These are phyloP conservation scores for Neocucurbitaria cava DNA, from an alignment of 2,329 filamentous ascomycete species.

Conservation along the genomic window DNA sequence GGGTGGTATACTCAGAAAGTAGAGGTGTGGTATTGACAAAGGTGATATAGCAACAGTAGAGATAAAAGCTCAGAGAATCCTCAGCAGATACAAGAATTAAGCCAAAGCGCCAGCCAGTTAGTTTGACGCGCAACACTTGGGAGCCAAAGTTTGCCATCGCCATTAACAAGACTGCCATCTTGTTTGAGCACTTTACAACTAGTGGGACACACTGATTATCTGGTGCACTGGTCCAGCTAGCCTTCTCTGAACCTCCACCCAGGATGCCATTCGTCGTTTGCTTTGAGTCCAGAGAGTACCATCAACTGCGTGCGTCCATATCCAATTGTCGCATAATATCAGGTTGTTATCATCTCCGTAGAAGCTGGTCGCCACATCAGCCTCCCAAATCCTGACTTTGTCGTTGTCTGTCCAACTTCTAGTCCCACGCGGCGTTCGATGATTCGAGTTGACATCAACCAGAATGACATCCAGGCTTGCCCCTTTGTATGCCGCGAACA, in stretches of 20 bases:
- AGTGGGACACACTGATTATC: not conserved
- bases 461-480: slow-evolving; percentile 30
- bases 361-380: slow-evolving; percentile 36
- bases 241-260: slow-evolving; percentile 21
- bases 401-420: slow-evolving; percentile 31
- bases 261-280: slow-evolving; percentile 31
- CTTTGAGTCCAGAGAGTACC: slow-evolving; percentile 30
- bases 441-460: slow-evolving; percentile 34
- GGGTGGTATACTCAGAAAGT: not conserved
- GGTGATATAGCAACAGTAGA: too few species aligned
- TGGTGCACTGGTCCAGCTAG: slow-evolving; percentile 18
- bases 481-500: slow-evolving; percentile 30
- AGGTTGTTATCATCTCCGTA: slow-evolving; percentile 37
- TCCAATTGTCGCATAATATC: slow-evolving; percentile 31
- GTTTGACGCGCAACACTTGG: too few species aligned
- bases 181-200: not conserved
- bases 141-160: too few species aligned
- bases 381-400: slow-evolving; percentile 33
- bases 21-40: not conserved
- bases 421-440: slow-evolving; percentile 25
- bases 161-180: not conserved
- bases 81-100: not conserved
- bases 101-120: not conserved
- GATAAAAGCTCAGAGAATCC: not conserved
- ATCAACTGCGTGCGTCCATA: slow-evolving; percentile 31